Evolutionary conservation across 148 eudicot species (phyloP), one percentile per base, ranked within the genome.

Genomic region (Dianthus caryophyllus): DNA sequence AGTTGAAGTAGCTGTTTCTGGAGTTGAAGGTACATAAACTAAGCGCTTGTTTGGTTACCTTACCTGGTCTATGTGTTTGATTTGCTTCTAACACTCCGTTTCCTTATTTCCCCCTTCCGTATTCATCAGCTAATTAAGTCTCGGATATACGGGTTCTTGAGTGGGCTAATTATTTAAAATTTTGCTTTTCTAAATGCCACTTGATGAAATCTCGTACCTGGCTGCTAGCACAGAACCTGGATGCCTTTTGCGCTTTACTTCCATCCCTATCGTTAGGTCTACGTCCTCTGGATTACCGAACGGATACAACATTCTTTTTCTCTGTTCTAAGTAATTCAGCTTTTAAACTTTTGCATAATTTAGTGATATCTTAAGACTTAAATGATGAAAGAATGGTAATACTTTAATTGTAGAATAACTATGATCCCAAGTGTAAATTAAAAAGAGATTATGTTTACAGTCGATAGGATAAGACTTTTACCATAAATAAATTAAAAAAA

Each of bases 1-100:
- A 81, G 96, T 94, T 73, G 99, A 94, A 82, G 99, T 90, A 27
- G 99, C 97, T 47, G 93, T 94, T 73, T 90, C 99, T 75, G 96
- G 99, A 25, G 87, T 94, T 75, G 78, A 79, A 80, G 99, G 99
- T 94, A 82, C 68, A 43, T 64, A 58, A 49, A 4, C 5, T 51
- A 60, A 60, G 14, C 24, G 18, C 58, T 44, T 69, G 58, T 11
- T 51, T 46, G 2, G 24, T 56, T 16, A n/a, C n/a, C 5, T 49
- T 61, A 13, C 9, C 52, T 26, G 33, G 46, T 21, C 21, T 33
- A 30, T 30, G 61, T 31, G 24, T 12, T 33, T 33, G 5, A 18
- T 33, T 60, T 18, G 46, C 64, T 60, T 18, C 6, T 18, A 5
- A 33, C 25, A 31, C n/a, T 31, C 64, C 41, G 36, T 60, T 18